Percentiles rank a stretch among this genome's conserved stretches.
Evolutionary conservation across 2,329 filamentous ascomycete genomes (phyloP).

Genomic region (Diplodia mutila): DNA sequence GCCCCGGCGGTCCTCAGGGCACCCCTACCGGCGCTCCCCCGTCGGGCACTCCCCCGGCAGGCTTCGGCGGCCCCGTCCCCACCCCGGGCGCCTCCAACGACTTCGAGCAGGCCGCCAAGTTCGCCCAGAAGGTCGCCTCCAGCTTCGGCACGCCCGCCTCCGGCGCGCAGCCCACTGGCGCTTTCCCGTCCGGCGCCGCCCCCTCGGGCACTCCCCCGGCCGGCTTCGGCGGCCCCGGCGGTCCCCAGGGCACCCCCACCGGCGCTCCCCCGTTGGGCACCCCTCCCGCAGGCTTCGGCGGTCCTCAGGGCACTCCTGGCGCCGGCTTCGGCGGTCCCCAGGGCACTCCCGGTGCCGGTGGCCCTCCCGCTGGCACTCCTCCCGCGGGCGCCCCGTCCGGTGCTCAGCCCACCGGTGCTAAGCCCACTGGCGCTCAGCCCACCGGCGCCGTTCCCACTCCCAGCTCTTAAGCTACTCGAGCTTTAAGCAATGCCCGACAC

Average conservation of each 20-base stretch:
- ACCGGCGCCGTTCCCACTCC: neutral
- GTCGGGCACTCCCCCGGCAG: neutral
- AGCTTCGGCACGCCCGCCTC: conserved; percentile 4
- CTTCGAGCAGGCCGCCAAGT: conserved; percentile 15
- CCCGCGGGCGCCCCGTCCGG: neutral
- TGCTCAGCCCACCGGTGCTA: neutral
- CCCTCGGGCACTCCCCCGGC: neutral
- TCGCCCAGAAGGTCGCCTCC: conserved; percentile 6
- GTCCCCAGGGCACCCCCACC: neutral
- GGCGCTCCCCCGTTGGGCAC: neutral
- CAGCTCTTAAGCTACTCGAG: conserved; percentile 3
- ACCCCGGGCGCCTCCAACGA: neutral
- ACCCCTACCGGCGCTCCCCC: neutral
- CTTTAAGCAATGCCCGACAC: neutral
- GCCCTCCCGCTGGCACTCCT: neutral
- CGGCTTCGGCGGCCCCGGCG: neutral
- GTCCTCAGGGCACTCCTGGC: neutral
- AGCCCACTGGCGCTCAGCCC: no score
- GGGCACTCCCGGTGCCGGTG: neutral
- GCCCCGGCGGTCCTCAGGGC: neutral
- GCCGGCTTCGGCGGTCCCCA: neutral
- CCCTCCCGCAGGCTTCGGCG: neutral
- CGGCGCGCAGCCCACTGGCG: neutral
- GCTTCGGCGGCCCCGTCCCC: neutral
- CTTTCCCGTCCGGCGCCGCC: neutral